phyloP scores from a whole-genome alignment of 257 asterid species.

The Salvia hispanica region DNA sequence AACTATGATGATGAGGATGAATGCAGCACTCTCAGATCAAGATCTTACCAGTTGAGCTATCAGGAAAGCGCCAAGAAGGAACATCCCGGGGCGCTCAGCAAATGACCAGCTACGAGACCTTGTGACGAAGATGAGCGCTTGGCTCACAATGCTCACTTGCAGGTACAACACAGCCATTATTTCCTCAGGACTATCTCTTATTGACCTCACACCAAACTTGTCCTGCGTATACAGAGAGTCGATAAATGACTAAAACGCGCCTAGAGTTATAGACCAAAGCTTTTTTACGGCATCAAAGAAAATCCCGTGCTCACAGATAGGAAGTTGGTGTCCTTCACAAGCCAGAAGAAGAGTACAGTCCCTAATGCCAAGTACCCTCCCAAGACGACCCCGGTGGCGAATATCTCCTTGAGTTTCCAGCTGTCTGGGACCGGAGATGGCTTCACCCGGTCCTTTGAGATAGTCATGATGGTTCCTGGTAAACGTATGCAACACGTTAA shows the following conservation, averaged over 20 bases:
- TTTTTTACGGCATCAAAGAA: too few relatives aligned
- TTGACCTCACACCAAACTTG: slow-evolving; percentile 59
- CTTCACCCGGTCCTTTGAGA: slow-evolving; percentile 94
- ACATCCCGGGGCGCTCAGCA: slow-evolving; percentile 78
- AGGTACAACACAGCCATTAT: slow-evolving; percentile 83
- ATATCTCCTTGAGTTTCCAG: slow-evolving; percentile 89
- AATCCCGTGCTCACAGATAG: slow-evolving; percentile 54
- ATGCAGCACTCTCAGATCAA: slow-evolving; percentile 3
- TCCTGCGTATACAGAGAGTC: slow-evolving; percentile 40
- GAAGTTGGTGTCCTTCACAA: slow-evolving; percentile 60
- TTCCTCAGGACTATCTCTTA: slow-evolving; percentile 54
- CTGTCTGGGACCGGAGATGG: slow-evolving; percentile 96
- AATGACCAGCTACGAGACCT: slow-evolving; percentile 96
- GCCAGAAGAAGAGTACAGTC: slow-evolving; percentile 88
- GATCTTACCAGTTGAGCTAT: slow-evolving; percentile 79
- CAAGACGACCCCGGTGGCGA: slow-evolving; percentile 80
- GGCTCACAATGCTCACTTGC: slow-evolving; percentile 93
- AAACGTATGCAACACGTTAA: not conserved
- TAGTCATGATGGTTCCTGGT: slow-evolving; percentile 91
- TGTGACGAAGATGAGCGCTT: slow-evolving; percentile 88
- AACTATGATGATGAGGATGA: not conserved
- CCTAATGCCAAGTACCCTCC: slow-evolving; percentile 86
- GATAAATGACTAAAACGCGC: not conserved
- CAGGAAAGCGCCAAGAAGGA: slow-evolving; percentile 64
- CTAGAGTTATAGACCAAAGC: not conserved